Percentiles rank a stretch among this genome's conserved stretches.
These are phyloP conservation scores for Rosa rugosa DNA, from an alignment of 306 rosid species.

Conservation along the genomic window DNA sequence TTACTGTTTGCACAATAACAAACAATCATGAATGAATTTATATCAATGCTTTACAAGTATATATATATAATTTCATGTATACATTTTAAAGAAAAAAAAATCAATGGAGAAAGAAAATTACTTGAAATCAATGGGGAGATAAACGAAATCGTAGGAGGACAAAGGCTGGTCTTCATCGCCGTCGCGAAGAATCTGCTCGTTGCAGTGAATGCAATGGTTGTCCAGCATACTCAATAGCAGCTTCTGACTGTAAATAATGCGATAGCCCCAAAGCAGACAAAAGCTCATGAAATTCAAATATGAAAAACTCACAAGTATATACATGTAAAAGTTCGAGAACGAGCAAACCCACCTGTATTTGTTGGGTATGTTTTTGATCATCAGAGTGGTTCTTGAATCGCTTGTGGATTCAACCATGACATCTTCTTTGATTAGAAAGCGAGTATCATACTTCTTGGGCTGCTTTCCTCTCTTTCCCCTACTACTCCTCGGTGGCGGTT, in stretches of 20 bases:
- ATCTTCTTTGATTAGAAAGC: slow-evolving; percentile 64
- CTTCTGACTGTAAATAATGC: slow-evolving; percentile 60
- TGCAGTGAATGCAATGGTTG: slow-evolving; percentile 90
- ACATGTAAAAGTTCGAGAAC: neutral
- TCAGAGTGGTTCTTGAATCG: slow-evolving; percentile 82
- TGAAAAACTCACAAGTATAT: neutral
- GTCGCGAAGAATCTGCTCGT: slow-evolving; percentile 59
- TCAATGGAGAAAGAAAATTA: slow-evolving; percentile 2
- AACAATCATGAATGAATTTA: neutral
- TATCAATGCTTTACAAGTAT: neutral
- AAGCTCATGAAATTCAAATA: neutral
- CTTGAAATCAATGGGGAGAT: slow-evolving; percentile 99
- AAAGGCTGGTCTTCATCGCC: slow-evolving; percentile 51
- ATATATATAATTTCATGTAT: neutral
- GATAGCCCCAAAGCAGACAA: neutral
- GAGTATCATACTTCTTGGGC: slow-evolving; percentile 50
- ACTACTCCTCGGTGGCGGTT: slow-evolving; percentile 20
- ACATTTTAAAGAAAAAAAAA: neutral
- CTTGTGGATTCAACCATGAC: slow-evolving; percentile 39
- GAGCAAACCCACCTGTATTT: slow-evolving; percentile 68
- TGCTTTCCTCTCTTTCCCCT: slow-evolving; percentile 63
- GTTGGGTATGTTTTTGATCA: slow-evolving; percentile 97
- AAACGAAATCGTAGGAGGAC: slow-evolving; percentile 82
- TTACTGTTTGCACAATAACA: slow-evolving; percentile 45
- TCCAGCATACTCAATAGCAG: slow-evolving; percentile 87